Base-by-base conservation (phyloP, 2,329 filamentous ascomycete genomes). In the Dactylellina haptotyla region DNA sequence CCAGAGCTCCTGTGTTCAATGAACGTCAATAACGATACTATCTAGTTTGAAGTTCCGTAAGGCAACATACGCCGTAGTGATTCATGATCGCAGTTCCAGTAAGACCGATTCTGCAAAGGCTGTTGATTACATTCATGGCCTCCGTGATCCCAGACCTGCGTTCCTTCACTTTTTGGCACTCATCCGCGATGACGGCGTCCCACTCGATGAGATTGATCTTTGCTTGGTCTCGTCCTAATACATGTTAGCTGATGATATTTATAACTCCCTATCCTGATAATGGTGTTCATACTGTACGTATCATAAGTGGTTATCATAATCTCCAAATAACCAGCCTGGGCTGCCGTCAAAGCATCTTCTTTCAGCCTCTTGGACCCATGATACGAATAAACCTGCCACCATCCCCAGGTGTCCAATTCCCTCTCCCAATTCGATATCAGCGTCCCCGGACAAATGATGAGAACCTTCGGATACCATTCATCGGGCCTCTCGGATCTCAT, bases 11-110 rank as follows among this genome's bases (percentile, higher is more conserved):
- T 97, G 74, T 63, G 20, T 1, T 34, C 6, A 34, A 14, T 34
- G 6, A 6, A 34, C 6, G 32, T 34, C 32, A 34, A 14, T 34
- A 34, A 6, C 14, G 6, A 14, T 6, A 14, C 32, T 34, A 34
- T 6, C 6, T 34, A 34, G 32, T 34, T 6, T 6, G 6, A 6
- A 6, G 32, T 34, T 6, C 14, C 32, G 6, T 34, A 51, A 30
- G 30, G 28, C n/a, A n/a, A 37, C 45, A 14, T 75, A 77, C 76
- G 25, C 63, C 92, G 80, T 99, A 99, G 76, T 92, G 95, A 81
- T 99, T 99, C 79, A 99, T 95, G 46, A 99, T 97, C 0, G 94
- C 94, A 0, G 95, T 99, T 1, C 95, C 95, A 0, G 93, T 98
- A 6, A 99, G 84, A 0, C 95, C 95, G 73, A 99, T 93, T 32